phyloP scores from a whole-genome alignment of 345 rosid genomes.

The Triadica sebifera region DNA sequence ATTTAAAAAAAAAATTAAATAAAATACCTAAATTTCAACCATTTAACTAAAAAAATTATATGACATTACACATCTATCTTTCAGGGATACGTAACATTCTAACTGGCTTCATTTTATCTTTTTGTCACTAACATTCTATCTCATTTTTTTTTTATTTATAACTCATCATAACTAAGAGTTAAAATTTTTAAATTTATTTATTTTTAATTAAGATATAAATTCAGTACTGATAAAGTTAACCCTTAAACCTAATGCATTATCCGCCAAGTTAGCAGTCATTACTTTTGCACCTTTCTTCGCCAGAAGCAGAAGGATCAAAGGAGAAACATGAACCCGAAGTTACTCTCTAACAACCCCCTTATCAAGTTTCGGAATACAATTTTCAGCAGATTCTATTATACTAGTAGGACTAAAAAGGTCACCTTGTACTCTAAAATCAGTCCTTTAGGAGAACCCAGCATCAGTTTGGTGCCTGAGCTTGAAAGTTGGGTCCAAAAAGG shows the following conservation, averaged over 20 bases:
- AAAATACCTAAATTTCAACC: too few species aligned
- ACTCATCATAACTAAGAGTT: too few species aligned
- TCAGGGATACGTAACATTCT: too few species aligned
- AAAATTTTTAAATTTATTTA: too few species aligned
- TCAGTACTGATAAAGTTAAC: too few species aligned
- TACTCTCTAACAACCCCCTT: constrained; percentile 36
- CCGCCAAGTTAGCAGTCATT: neutral
- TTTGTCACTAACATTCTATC: too few species aligned
- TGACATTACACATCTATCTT: too few species aligned
- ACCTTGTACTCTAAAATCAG: constrained; percentile 75
- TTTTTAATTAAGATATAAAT: too few species aligned
- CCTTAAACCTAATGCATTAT: neutral
- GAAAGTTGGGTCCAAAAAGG: constrained; percentile 68
- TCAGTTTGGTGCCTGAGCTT: constrained; percentile 63
- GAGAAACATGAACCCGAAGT: constrained; percentile 24
- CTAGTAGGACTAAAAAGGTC: constrained; percentile 51
- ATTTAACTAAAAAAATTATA: too few species aligned
- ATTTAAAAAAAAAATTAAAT: too few species aligned
- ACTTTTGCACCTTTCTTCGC: neutral
- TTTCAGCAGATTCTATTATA: constrained; percentile 50
- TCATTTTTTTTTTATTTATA: too few species aligned
- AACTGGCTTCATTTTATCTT: too few species aligned
- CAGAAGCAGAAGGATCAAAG: neutral
- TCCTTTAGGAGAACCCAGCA: constrained; percentile 60
- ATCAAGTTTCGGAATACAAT: constrained; percentile 19